Percentiles rank a stretch among this genome's conserved stretches.
Evolutionary conservation across 139 green algal species (phyloP).

Genomic region (Chlorella vulgaris): DNA sequence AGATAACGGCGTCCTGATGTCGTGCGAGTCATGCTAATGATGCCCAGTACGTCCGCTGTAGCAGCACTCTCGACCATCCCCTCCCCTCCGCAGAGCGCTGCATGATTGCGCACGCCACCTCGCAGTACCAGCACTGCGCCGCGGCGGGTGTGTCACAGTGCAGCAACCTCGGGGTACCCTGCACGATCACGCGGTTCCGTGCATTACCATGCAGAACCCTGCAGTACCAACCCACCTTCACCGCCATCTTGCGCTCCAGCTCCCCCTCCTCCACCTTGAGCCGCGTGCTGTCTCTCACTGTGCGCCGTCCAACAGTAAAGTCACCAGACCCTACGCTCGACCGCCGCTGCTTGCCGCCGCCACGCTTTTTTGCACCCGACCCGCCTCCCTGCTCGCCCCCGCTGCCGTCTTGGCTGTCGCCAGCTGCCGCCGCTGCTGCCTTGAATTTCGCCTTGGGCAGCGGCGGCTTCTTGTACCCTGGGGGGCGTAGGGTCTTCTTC

Average conservation of each 20-base stretch:
- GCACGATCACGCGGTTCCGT: too few species aligned
- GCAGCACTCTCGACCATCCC: too few species aligned
- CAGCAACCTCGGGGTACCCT: too few species aligned
- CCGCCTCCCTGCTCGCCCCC: not conserved
- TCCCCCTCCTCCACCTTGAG: conserved; percentile 59
- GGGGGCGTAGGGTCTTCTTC: conserved; percentile 56
- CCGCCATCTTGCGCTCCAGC: conserved; percentile 42
- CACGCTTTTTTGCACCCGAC: not conserved
- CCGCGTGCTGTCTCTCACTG: conserved; percentile 62
- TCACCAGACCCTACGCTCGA: not conserved
- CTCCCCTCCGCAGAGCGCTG: too few species aligned
- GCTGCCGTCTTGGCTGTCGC: too few species aligned
- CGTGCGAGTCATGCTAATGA: too few species aligned
- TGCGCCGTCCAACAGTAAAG: conserved; percentile 11
- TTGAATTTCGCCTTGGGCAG: conserved; percentile 9
- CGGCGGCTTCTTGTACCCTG: conserved; percentile 40
- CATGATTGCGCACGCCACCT: too few species aligned
- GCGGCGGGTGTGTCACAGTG: too few species aligned
- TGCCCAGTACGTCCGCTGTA: too few species aligned
- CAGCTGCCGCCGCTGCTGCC: too few species aligned
- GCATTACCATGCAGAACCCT: not conserved
- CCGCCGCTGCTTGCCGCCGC: not conserved
- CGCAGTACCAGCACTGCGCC: too few species aligned
- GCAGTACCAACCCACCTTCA: conserved; percentile 6
- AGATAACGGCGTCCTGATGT: too few species aligned